These are phyloP conservation scores for Spergularia azorica DNA, from an alignment of 179 eudicot species.

Conservation along the genomic window DNA sequence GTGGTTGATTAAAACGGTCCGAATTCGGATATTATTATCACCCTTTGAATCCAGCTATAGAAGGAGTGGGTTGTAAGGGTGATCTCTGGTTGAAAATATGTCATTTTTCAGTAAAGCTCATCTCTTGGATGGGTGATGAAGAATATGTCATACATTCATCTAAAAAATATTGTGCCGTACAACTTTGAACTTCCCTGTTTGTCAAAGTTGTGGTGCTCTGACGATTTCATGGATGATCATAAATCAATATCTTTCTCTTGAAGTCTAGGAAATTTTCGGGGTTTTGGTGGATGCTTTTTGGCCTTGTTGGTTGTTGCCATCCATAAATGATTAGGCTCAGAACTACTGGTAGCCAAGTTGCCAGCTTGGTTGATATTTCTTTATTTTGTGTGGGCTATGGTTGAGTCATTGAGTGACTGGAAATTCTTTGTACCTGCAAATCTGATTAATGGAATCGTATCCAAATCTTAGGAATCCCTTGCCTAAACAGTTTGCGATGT, in stretches of 20 bases:
- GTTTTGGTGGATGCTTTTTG: neutral
- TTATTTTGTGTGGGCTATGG: neutral
- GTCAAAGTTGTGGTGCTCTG: neutral
- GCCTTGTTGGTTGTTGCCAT: slow-evolving; percentile 15
- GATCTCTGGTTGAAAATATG: neutral
- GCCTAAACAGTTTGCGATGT: neutral
- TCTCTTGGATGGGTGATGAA: neutral
- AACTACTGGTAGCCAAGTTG: slow-evolving; percentile 1
- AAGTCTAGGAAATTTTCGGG: neutral
- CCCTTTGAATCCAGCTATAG: neutral
- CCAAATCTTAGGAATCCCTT: neutral
- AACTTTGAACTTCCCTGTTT: neutral
- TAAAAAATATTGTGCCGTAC: neutral
- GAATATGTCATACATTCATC: neutral
- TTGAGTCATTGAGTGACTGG: neutral
- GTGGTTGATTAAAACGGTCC: neutral
- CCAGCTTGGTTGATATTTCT: slow-evolving; percentile 3
- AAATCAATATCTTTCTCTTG: neutral
- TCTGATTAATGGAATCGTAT: neutral
- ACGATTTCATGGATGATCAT: neutral
- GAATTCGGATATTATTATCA: neutral
- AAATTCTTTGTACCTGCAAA: slow-evolving; percentile 3
- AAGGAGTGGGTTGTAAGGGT: neutral
- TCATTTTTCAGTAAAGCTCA: no score
- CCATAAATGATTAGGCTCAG: slow-evolving; percentile 6